These are phyloP conservation scores for Coffea eugenioides DNA, from an alignment of 257 asterid species.

Conservation along the genomic window DNA sequence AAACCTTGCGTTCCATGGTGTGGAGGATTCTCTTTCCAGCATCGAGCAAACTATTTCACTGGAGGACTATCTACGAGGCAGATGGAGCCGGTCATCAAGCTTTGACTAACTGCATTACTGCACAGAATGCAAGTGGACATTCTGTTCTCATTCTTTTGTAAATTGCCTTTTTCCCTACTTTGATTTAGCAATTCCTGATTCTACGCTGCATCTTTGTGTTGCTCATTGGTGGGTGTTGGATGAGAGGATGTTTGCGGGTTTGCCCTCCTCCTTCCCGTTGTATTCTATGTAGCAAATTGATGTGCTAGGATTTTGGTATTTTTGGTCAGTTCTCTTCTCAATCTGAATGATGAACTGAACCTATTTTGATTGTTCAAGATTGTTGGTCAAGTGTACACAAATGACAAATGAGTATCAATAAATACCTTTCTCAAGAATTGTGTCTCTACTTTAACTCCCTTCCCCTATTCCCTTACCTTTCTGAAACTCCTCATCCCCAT, in stretches of 20 bases:
- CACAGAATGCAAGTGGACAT: conserved; percentile 14
- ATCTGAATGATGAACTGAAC: conserved; percentile 21
- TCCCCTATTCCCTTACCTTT: too few relatives aligned
- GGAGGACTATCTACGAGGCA: conserved; percentile 74
- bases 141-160: conserved; percentile 23
- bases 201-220: conserved; percentile 1
- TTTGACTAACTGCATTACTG: conserved; percentile 48
- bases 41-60: conserved; percentile 68
- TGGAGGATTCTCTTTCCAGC: conserved; percentile 76
- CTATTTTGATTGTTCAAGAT: conserved; percentile 12
- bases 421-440: not conserved
- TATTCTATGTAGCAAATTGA: conserved; percentile 26
- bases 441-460: too few relatives aligned
- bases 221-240: conserved; percentile 51
- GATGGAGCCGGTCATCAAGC: conserved; percentile 94
- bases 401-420: conserved; percentile 13
- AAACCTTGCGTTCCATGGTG: conserved; percentile 80
- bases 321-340: conserved; percentile 21
- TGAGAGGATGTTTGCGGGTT: conserved; percentile 77
- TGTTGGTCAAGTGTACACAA: conserved; percentile 12
- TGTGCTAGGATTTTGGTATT: conserved; percentile 21
- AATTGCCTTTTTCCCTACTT: not conserved
- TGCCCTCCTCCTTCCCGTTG: conserved; percentile 80
- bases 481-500: too few relatives aligned
- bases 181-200: not conserved